Conservation (phyloP, 148 eudicot species). For the Drosera capensis region DNA sequence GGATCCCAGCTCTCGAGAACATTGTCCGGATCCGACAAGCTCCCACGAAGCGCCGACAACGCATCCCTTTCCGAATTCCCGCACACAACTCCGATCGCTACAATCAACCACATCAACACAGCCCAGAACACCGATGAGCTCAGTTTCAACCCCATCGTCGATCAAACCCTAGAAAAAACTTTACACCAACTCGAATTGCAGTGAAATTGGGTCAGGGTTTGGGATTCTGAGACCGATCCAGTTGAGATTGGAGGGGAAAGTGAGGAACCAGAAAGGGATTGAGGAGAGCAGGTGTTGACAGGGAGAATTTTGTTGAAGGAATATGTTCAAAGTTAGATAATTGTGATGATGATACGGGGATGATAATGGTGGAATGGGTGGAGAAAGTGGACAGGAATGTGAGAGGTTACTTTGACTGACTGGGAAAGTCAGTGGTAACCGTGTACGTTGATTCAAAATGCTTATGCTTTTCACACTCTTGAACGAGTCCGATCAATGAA, state of each 20-base stretch:
- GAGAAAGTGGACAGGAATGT: background rate
- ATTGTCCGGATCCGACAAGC: slow-evolving; percentile 65
- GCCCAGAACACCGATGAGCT: background rate
- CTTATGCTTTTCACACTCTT: too few species aligned
- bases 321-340: background rate
- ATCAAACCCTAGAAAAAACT: background rate
- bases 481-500: too few species aligned
- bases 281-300: background rate
- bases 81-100: background rate
- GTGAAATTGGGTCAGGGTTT: too few species aligned
- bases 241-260: too few species aligned
- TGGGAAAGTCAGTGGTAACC: too few species aligned
- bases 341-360: background rate
- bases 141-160: background rate
- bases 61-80: slow-evolving; percentile 54
- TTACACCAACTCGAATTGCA: background rate
- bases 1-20: slow-evolving; percentile 78
- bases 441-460: too few species aligned
- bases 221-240: too few species aligned
- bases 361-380: background rate
- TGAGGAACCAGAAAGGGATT: too few species aligned
- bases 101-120: background rate
- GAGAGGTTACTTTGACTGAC: too few species aligned
- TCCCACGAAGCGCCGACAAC: slow-evolving; percentile 45
- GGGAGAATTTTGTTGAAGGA: background rate